Evolutionary conservation across 257 asterid species (phyloP), one percentile per base, ranked within the genome.

Genomic region (Solanum virginianum): DNA sequence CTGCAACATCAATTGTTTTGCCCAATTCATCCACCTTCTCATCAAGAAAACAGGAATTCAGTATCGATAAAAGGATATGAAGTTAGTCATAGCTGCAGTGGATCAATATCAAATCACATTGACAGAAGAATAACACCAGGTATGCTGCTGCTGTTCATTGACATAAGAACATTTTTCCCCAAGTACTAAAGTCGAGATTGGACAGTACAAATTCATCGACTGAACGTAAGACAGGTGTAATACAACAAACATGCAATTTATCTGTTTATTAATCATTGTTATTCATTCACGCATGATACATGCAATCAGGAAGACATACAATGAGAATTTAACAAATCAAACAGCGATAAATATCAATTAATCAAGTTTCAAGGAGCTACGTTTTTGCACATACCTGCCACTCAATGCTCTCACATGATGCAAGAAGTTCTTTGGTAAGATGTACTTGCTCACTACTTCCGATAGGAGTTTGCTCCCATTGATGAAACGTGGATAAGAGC

Each of bases 11-110:
- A 88, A 97, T 94, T 84, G 99, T 89, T 89, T 95, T 97, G 91
- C 92, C 97, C 97, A 97, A 86, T 85, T 95, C 99, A 94, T 95
- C 99, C 87, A 97, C 98, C 99, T 97, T 93, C 85, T 94, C 86
- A 90, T 87, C 91, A 92, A 86, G 87, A 90, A 93, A 86, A 86
- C 62, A 86, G 72, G 86, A 65, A 81, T 88, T 94, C 92, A 93
- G 93, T 84, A 88, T 88, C 54, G 51, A 82, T 47, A 68, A 63
- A 83, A 88, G 81, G 82, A 15, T 8, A 77, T 24, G 82, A 77
- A 77, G 82, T 24, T 49, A 26, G 63, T 24, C 24, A 77, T 41
- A 60, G 54, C 24, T 70, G 32, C 39, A 65, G 53, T 43, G 13
- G 60, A 54, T 24, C 49, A n/a, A 81, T 62, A 14, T 47, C 26